phyloP scores from a whole-genome alignment of 2,329 filamentous ascomycete species.

The Cladosporium sp. region DNA sequence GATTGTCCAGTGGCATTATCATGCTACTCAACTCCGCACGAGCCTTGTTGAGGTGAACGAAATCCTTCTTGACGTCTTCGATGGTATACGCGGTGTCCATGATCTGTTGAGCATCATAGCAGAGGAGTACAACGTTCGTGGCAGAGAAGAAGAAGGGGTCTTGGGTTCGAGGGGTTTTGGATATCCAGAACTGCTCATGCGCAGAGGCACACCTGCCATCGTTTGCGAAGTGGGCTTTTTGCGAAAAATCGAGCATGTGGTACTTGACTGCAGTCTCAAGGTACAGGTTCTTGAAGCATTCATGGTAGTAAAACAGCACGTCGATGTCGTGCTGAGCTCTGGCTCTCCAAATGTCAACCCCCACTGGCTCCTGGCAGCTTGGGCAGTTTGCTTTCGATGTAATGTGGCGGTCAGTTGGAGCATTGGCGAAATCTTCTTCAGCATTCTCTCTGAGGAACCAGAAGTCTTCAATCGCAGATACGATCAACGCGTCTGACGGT shows the following conservation, averaged over 20 bases:
- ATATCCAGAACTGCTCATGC: conserved; percentile 9
- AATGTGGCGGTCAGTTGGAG: background rate
- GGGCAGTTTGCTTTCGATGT: background rate
- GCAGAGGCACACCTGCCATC: background rate
- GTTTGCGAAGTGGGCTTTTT: background rate
- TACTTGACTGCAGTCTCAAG: conserved; percentile 3
- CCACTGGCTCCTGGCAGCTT: conserved; percentile 1
- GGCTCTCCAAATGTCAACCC: background rate
- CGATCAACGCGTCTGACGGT: background rate
- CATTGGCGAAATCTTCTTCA: background rate
- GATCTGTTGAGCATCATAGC: background rate
- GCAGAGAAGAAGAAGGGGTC: conserved; percentile 1
- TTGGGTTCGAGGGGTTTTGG: background rate
- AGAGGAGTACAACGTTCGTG: background rate
- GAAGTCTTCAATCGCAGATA: background rate
- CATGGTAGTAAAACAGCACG: background rate
- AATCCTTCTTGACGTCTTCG: conserved; percentile 1
- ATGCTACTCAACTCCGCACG: background rate
- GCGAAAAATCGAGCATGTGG: background rate
- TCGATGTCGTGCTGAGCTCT: background rate
- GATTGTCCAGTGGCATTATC: background rate
- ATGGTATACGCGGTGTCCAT: background rate
- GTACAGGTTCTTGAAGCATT: background rate
- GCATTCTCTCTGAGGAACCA: background rate
- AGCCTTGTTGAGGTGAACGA: conserved; percentile 5